Evolutionary conservation across 2,329 filamentous ascomycete species (phyloP).

Genomic region (Oidium heveae): DNA sequence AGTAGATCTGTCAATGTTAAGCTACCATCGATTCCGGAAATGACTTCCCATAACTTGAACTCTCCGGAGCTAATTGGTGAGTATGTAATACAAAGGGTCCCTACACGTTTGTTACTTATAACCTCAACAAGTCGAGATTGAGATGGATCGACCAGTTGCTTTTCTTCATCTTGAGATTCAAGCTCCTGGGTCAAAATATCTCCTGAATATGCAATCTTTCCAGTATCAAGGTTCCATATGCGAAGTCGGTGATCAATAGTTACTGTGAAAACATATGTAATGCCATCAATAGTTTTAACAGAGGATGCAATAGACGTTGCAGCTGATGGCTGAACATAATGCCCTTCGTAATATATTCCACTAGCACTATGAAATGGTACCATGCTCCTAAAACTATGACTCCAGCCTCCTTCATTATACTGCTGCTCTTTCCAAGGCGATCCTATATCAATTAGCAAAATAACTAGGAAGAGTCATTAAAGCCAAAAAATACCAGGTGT

Average conservation of each 20-base stretch:
- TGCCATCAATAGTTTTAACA: constrained; percentile 20
- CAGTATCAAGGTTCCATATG: constrained; percentile 70
- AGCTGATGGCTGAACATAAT: constrained; percentile 40
- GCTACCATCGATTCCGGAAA: constrained; percentile 32
- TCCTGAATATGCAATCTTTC: constrained; percentile 48
- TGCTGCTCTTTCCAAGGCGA: constrained; percentile 42
- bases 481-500: constrained; percentile 19
- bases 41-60: constrained; percentile 81
- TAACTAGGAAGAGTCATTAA: background rate
- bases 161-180: constrained; percentile 41
- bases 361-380: constrained; percentile 40
- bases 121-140: constrained; percentile 56
- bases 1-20: constrained; percentile 49
- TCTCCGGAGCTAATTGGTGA: constrained; percentile 69
- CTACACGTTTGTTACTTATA: constrained; percentile 29
- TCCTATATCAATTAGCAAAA: constrained; percentile 4
- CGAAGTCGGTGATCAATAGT: constrained; percentile 74
- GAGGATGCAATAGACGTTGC: constrained; percentile 34
- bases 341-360: constrained; percentile 35
- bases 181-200: constrained; percentile 50
- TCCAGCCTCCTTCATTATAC: constrained; percentile 51
- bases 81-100: constrained; percentile 46
- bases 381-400: constrained; percentile 37
- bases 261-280: constrained; percentile 46
- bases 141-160: constrained; percentile 54